Percentiles rank a stretch among this genome's conserved stretches.
phyloP scores from a whole-genome alignment of 2,329 filamentous ascomycete genomes.

The Fusarium torulosum region DNA sequence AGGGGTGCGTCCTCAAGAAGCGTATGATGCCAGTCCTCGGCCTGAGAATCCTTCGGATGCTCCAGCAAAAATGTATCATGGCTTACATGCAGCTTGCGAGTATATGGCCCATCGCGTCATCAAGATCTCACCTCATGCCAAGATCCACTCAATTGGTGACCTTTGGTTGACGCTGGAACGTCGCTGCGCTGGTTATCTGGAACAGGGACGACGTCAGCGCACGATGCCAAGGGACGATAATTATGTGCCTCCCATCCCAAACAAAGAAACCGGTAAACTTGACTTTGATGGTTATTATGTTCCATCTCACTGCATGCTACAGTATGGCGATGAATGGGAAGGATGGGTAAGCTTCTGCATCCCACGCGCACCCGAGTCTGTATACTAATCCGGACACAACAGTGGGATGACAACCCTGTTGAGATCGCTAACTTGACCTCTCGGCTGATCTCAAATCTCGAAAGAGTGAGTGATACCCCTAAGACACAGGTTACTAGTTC shows the following conservation, averaged over 20 bases:
- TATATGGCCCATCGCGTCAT: neutral
- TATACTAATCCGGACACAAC: neutral
- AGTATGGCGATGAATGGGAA: neutral
- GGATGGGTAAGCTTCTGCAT: conserved; percentile 1
- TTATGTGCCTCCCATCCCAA: neutral
- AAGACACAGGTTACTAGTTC: neutral
- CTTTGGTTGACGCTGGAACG: conserved; percentile 3
- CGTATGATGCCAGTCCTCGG: neutral
- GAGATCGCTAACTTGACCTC: conserved; percentile 7
- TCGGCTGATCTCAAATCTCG: neutral
- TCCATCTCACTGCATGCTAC: neutral
- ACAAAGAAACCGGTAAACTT: neutral
- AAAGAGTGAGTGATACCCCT: neutral
- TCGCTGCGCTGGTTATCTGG: neutral
- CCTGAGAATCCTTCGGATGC: neutral
- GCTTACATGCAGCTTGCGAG: conserved; percentile 7
- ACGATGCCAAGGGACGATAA: neutral
- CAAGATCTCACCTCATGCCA: neutral
- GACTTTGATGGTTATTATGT: neutral
- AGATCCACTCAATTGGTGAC: neutral
- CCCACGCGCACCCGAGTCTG: rapidly evolving
- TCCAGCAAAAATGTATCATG: neutral
- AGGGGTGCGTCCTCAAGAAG: neutral
- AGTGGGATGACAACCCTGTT: conserved; percentile 14
- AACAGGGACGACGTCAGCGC: rapidly evolving